Conservation (phyloP, 495 filamentous ascomycete species). For the Cercophora newfieldiana region DNA sequence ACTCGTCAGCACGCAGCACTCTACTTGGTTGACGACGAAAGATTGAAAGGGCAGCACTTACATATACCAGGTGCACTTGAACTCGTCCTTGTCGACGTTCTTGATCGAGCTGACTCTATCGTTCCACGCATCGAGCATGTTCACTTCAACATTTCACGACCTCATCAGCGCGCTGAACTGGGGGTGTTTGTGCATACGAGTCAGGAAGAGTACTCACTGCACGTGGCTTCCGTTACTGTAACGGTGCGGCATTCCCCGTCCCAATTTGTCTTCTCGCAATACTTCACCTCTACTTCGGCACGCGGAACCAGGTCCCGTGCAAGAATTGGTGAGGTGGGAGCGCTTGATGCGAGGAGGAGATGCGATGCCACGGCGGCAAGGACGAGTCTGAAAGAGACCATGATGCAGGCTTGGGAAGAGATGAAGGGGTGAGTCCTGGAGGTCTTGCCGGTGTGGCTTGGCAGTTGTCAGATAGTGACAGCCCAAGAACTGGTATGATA, state of each 20-base stretch:
- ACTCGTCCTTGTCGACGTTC: neutral
- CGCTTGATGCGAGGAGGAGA: neutral
- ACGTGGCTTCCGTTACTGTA: neutral
- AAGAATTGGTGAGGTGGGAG: neutral
- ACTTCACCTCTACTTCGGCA: neutral
- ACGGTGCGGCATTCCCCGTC: neutral
- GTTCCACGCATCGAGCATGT: neutral
- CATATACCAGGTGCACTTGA: conserved; percentile 10
- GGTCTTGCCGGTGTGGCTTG: too few relatives aligned
- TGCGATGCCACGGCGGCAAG: neutral
- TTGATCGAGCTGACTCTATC: conserved; percentile 9
- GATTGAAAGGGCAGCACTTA: neutral
- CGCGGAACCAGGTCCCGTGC: neutral
- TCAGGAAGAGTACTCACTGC: neutral
- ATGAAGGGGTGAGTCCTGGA: too few relatives aligned
- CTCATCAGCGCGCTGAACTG: neutral
- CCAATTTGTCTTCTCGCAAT: neutral
- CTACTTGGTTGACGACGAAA: neutral
- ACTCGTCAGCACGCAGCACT: neutral
- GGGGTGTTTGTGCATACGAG: neutral
- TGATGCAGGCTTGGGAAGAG: neutral
- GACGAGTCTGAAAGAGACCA: neutral
- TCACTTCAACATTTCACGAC: neutral
- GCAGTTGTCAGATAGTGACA: too few relatives aligned
- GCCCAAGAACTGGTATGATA: too few relatives aligned